Base-by-base conservation (phyloP, 148 eudicot genomes). In the Spergularia marina region DNA sequence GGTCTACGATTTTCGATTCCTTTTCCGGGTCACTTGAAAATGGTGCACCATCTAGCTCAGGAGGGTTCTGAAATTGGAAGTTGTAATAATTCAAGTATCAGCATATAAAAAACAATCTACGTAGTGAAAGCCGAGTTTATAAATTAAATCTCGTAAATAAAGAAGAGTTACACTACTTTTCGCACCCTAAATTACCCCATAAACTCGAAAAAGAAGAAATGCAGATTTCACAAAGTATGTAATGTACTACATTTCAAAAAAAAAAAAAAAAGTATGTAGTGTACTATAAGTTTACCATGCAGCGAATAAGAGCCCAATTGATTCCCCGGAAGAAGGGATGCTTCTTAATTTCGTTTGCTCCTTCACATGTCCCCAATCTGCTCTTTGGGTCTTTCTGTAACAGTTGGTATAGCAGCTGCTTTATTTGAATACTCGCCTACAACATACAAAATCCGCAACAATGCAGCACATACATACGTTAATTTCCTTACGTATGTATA, bases 281-380 rank as follows among this genome's bases (percentile, higher is more conserved):
- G 25, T 23, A 23, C 36, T 30, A 30, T 7, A 49, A 25, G 0
- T 30, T 61, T 77, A 95, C 99, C 98, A 83, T 78, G 88, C 98
- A 91, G 53, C 99, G 98, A 68, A 96, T 80, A 47, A 96, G 83
- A 80, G 99, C 91, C 99, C 99, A 96, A 65, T 92, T 96, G 65
- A 91, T 58, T 18, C 99, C 97, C 3, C 84, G 87, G 81, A 96
- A 96, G 81, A 96, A 96, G 1, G 99, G 94, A 72, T 96, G 99
- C 39, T 81, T 81, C 82, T 92, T 96, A 0, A 96, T 86, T 84
- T 96, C 99, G 64, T 89, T 92, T 34, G 99, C 91, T 49, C 99
- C 99, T 84, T 89, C 94, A 49, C 73, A 77, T n/a, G 98, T 87
- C 68, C 99, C 99, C 79, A 96, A 85, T 79, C 99, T 85, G 83